Evolutionary conservation across 768 basidiomycete genomes (phyloP).

Genomic region (Candolleomyces eurysporus): DNA sequence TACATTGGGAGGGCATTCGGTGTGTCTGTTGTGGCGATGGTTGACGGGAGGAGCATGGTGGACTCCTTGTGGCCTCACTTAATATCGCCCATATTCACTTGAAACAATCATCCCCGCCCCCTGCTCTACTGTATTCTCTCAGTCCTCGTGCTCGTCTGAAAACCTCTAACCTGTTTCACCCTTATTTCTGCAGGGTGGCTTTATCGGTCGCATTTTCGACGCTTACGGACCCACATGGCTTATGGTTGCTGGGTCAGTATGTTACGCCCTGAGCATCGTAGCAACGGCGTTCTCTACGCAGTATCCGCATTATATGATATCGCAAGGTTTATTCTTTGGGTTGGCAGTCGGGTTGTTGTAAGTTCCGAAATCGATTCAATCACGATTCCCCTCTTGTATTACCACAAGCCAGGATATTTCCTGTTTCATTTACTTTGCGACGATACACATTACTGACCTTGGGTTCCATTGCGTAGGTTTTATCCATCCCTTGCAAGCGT

Average conservation of each 20-base stretch:
- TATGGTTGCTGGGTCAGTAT: conserved; percentile 48
- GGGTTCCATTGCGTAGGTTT: conserved; percentile 40
- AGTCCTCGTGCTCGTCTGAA: background rate
- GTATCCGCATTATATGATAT: conserved; percentile 61
- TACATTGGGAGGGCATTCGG: too few relatives aligned
- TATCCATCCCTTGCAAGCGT: conserved; percentile 68
- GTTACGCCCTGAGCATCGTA: conserved; percentile 52
- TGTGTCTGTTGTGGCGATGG: too few relatives aligned
- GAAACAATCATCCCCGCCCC: background rate
- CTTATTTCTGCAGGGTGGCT: conserved; percentile 47
- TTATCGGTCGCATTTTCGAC: conserved; percentile 61
- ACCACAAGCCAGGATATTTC: conserved; percentile 2
- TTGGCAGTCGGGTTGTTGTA: conserved; percentile 64
- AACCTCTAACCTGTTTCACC: background rate
- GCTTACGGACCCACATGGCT: conserved; percentile 54
- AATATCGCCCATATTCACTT: background rate
- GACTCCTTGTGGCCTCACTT: too few relatives aligned
- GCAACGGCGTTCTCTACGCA: conserved; percentile 55
- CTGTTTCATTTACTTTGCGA: background rate
- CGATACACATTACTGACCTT: background rate
- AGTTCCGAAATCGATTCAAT: conserved; percentile 23
- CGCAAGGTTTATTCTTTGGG: conserved; percentile 66
- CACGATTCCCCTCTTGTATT: background rate
- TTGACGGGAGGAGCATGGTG: too few relatives aligned
- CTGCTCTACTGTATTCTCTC: background rate